A percentile compares a stretch with the other conserved stretches of the same genome.
These are phyloP conservation scores for Amphirosellinia nigrospora DNA, from an alignment of 495 filamentous ascomycete genomes.

Conservation along the genomic window DNA sequence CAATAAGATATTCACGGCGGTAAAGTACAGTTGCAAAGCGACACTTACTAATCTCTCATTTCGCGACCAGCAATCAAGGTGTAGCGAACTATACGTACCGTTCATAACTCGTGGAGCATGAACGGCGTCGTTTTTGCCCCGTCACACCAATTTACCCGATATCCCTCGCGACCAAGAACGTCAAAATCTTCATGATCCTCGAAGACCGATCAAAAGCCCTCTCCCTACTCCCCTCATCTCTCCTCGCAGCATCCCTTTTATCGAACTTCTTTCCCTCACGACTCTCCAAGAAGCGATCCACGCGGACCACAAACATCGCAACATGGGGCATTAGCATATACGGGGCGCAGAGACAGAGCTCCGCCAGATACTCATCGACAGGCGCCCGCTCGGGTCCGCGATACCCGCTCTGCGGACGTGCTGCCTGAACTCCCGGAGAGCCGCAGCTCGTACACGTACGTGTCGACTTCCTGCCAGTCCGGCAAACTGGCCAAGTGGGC, in stretches of 20 bases:
- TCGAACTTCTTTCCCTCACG: not conserved
- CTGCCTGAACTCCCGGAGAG: constrained; percentile 9
- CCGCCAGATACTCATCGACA: not conserved
- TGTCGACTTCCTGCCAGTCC: constrained; percentile 17
- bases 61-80: not conserved
- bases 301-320: not conserved
- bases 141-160: not conserved
- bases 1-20: not conserved
- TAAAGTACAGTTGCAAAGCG: not conserved
- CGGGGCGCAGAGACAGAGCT: not conserved
- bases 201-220: constrained; percentile 8
- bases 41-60: not conserved
- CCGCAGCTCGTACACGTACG: constrained; percentile 11
- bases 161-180: constrained; percentile 9
- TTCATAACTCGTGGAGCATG: no score
- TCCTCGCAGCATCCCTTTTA: not conserved
- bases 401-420: not conserved
- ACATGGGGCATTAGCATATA: constrained; percentile 18
- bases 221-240: not conserved
- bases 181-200: constrained; percentile 15
- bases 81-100: no score
- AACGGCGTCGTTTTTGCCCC: no score
- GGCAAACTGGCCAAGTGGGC: not conserved
- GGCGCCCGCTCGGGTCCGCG: not conserved
- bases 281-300: not conserved